Evolutionary conservation across 2,329 filamentous ascomycete species (phyloP).

Genomic region (Hypoxylon sp.): DNA sequence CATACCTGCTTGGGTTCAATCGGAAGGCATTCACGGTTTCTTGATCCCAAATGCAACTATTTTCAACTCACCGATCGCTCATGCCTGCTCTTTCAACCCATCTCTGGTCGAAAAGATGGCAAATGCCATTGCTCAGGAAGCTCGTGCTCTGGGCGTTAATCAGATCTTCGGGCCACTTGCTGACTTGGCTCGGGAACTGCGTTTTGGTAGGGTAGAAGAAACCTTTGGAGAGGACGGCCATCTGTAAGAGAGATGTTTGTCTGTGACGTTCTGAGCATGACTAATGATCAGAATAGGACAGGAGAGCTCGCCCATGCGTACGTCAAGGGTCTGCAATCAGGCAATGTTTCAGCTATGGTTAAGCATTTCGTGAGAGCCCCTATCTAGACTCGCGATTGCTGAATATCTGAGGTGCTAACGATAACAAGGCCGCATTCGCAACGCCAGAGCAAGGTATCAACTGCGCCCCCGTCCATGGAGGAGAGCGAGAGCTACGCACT

Average conservation of each 20-base stretch:
- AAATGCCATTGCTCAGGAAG: conserved; percentile 69
- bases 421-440: conserved; percentile 64
- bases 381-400: neutral
- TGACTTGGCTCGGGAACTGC: conserved; percentile 74
- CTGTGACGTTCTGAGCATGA: neutral
- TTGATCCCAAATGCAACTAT: conserved; percentile 77
- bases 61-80: conserved; percentile 79
- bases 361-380: conserved; percentile 71
- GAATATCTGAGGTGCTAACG: conserved; percentile 3
- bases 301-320: conserved; percentile 72
- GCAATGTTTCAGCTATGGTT: conserved; percentile 74
- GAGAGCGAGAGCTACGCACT: conserved; percentile 62
- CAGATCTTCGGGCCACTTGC: conserved; percentile 77
- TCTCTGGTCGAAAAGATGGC: conserved; percentile 72
- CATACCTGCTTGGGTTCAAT: conserved; percentile 77
- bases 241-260: conserved; percentile 51
- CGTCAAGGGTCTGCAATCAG: conserved; percentile 66
- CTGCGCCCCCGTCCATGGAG: conserved; percentile 65
- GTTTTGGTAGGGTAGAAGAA: conserved; percentile 78
- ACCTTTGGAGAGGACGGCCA: conserved; percentile 75
- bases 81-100: conserved; percentile 76
- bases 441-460: conserved; percentile 77
- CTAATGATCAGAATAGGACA: conserved; percentile 47
- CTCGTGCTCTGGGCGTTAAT: conserved; percentile 73
- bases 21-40: conserved; percentile 78